Evolutionary conservation across 495 filamentous ascomycete genomes (phyloP).

Genomic region (Penicillium daleae): DNA sequence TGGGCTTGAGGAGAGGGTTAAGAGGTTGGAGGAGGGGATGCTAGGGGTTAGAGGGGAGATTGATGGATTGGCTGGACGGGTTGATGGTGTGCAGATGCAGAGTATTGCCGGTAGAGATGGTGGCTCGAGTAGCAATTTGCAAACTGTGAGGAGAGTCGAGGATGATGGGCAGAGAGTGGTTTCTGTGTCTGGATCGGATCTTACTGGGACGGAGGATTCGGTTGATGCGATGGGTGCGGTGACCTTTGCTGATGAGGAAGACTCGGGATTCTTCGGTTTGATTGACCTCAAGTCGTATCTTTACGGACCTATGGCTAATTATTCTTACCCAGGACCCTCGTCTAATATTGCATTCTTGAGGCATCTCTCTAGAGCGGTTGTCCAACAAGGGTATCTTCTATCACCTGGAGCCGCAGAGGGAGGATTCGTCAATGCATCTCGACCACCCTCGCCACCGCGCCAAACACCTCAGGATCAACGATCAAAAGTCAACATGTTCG

Average conservation of each 20-base stretch:
- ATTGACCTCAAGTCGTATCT: background rate
- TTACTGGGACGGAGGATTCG: slow-evolving; percentile 33
- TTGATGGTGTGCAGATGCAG: slow-evolving; percentile 4
- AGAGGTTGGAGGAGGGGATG: slow-evolving; percentile 27
- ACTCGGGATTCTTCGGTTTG: slow-evolving; percentile 51
- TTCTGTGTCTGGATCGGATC: slow-evolving; percentile 15
- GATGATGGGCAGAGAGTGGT: slow-evolving; percentile 7
- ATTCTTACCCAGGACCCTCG: slow-evolving; percentile 40
- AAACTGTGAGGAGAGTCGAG: background rate
- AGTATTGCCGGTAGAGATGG: background rate
- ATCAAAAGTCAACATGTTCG: slow-evolving; percentile 22
- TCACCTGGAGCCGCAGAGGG: slow-evolving; percentile 9
- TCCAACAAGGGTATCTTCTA: slow-evolving; percentile 16
- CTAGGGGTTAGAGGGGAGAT: slow-evolving; percentile 30
- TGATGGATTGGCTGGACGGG: slow-evolving; percentile 28
- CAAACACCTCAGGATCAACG: slow-evolving; percentile 3
- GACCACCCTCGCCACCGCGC: slow-evolving; percentile 14
- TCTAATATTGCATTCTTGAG: slow-evolving; percentile 53
- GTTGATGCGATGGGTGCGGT: slow-evolving; percentile 52
- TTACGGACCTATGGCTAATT: background rate
- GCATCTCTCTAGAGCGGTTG: slow-evolving; percentile 37
- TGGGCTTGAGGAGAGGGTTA: slow-evolving; percentile 27
- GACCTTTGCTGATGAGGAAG: slow-evolving; percentile 47
- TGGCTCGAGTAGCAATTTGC: background rate
- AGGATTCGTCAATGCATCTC: slow-evolving; percentile 31